Base-by-base conservation (phyloP, 1,139 yeast species). In the Kurtzmaniella quercitrusa region DNA sequence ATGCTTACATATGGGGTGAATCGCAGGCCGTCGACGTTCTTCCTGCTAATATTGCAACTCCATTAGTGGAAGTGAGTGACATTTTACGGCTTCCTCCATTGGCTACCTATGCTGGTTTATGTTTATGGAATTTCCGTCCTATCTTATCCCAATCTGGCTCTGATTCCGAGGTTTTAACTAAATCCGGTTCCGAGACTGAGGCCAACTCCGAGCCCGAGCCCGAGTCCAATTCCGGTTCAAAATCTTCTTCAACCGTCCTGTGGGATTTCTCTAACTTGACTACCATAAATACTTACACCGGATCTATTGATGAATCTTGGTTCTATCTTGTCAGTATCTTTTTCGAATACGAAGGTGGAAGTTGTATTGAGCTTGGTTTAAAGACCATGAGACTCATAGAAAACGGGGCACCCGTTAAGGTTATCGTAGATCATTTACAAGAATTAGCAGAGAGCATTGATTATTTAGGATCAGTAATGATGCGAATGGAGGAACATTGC, bases 301-400 rank as follows among this genome's bases (percentile, higher is more conserved):
- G 97, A 1, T 79, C 91, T 2, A 79, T 84, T 38, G 97, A 91
- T 61, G 98, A 91, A 62, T 79, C 88, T 51, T 91, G 98, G 98
- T 91, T 91, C 60, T 91, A 88, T 59, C 70, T 90, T 48, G 93
- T 90, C 14, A 84, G 94, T 55, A 93, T 90, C 1, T 88, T 81
- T 50, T 87, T 91, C 57, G 98, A 91, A 64, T 75, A 81, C 53
- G 80, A 78, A 49, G 96, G 96, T 31, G 90, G 94, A 0, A 74
- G 79, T 23, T 88, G 93, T 0, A 74, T 88, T 40, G 68, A 70
- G 40, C 74, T 78, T 3, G 81, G 82, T 1, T 64, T 86, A 46
- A 65, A 71, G 14, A 59, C 63, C 3, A 48, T 65, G 14, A 21
- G 31, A 6, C 25, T 41, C 10, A 41, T 43, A 8, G 56, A 57